Base-by-base conservation (phyloP, 2,329 filamentous ascomycete species). In the Nigrospora sphaerica region DNA sequence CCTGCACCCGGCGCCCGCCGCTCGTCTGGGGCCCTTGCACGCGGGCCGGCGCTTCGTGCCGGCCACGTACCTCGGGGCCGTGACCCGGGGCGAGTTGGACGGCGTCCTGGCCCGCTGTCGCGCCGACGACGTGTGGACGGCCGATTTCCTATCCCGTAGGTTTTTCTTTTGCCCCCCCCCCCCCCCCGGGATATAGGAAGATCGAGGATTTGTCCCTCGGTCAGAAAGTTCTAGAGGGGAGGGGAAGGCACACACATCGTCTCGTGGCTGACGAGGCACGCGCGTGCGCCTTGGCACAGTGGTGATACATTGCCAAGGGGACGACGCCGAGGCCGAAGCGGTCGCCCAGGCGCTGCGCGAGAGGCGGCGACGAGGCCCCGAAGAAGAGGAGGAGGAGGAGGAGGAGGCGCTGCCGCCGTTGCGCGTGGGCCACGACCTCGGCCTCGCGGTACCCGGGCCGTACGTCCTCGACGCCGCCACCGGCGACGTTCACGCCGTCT, bases 381-480 rank as follows among this genome's bases (percentile, higher is more conserved):
- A 23, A 7, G 19, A 7, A 7, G 19, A 23, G 19, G 19, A 23
- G 4, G 19, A 23, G 19, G 19, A 23, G 4, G 19, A 23, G 19
- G 19, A 23, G 19, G 19, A 4, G 19, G 4, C 19, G 7, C 19
- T 4, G 19, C 19, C 19, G 19, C 19, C 19, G 19, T 23, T 23
- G 19, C 19, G 19, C 19, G 19, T 23, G 19, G 19, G 19, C 19
- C 19, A 23, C 19, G 19, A 7, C 19, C 19, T 23, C 19, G 19
- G 18, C n/a, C 28, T 12, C 39, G 19, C 49, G 9, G 18, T 44
- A 4, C 7, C 31, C 13, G 51, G 51, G 5, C 51, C 50, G 5
- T 49, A 53, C 32, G 39, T 51, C 6, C 14, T 55, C 10, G 45
- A 52, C 6, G 17, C 42, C 3, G 9, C 18, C 11, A 46, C 47